Conservation (phyloP, 139 green algal species). For the Chlorella ohadii region DNA sequence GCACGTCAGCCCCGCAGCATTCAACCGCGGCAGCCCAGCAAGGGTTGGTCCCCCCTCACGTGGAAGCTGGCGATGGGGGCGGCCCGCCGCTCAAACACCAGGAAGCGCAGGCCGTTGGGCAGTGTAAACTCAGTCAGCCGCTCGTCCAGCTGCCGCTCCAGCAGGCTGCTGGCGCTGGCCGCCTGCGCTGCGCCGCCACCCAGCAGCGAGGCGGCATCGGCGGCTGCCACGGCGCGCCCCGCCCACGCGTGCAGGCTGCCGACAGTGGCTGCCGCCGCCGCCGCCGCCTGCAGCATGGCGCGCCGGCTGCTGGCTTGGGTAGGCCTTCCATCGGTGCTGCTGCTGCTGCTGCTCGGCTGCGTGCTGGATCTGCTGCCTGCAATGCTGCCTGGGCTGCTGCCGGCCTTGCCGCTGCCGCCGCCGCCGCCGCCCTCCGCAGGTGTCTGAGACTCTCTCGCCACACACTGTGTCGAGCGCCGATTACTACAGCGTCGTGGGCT, state of each 20-base stretch:
- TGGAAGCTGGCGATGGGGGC: slow-evolving; percentile 81
- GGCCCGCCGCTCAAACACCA: slow-evolving; percentile 76
- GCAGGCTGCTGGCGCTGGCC: background rate
- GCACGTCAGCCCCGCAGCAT: too few relatives aligned
- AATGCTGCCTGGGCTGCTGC: background rate
- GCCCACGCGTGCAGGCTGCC: slow-evolving; percentile 19
- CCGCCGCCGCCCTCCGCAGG: background rate
- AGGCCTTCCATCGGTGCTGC: background rate
- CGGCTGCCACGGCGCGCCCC: background rate
- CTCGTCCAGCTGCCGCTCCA: slow-evolving; percentile 50
- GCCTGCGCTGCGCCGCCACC: background rate
- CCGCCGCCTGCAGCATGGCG: background rate
- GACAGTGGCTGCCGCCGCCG: background rate
- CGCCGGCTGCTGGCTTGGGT: background rate
- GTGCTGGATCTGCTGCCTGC: background rate
- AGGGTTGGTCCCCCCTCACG: background rate
- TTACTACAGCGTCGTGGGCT: too few relatives aligned
- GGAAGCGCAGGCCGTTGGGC: slow-evolving; percentile 88
- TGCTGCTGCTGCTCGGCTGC: background rate
- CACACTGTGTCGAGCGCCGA: too few relatives aligned
- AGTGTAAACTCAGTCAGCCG: slow-evolving; percentile 84
- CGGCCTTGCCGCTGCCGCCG: background rate
- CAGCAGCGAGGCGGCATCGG: background rate
- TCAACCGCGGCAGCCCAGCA: too few relatives aligned
- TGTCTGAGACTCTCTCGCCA: background rate